Base-by-base conservation (phyloP, 2,329 filamentous ascomycete species). In the Rhinocladiella similis region DNA sequence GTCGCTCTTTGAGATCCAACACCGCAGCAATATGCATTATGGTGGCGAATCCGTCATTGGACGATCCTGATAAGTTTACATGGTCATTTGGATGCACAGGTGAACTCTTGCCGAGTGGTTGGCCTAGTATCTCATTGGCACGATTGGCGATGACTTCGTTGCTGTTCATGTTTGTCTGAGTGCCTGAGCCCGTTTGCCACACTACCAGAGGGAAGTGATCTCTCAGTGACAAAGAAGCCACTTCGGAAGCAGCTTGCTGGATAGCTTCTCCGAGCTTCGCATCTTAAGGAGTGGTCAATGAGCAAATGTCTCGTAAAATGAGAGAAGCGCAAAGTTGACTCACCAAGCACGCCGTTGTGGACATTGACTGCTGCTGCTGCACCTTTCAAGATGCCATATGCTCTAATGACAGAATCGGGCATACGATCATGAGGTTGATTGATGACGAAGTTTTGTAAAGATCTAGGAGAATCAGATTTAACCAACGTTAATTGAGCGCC, bases 111-210 rank as follows among this genome's bases (percentile, higher is more conserved):
- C 65, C 83, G 83, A 68, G 94, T 94, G 67, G 94, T 94, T n/a
- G n/a, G 67, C 94, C 94, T 52, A 97, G 83, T 63, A 97, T 95
- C 81, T 97, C 93, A 75, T 97, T 97, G 64, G 94, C 94, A 65
- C 94, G 90, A 84, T 97, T 99, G 64, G 93, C 97, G 76, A 99
- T 97, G 76, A 99, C 94, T 76, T 99, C 94, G 81, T 99, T 99
- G 73, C 93, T 91, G 80, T 99, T 99, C 94, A 97, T 97, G 85
- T 96, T 97, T 75, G 92, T 97, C 82, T 97, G 94, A 27, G 94
- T 97, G 72, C 94, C 94, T 48, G 94, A 97, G 63, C 94, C 94
- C 53, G 94, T 99, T 82, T 99, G 94, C 94, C 94, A 99, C 71
- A 99, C 93, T 54, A 97, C 93, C 60, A 97, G 89, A 64, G 94